These are phyloP conservation scores for Rubus parviflorus DNA, from an alignment of 306 rosid species.

Conservation along the genomic window DNA sequence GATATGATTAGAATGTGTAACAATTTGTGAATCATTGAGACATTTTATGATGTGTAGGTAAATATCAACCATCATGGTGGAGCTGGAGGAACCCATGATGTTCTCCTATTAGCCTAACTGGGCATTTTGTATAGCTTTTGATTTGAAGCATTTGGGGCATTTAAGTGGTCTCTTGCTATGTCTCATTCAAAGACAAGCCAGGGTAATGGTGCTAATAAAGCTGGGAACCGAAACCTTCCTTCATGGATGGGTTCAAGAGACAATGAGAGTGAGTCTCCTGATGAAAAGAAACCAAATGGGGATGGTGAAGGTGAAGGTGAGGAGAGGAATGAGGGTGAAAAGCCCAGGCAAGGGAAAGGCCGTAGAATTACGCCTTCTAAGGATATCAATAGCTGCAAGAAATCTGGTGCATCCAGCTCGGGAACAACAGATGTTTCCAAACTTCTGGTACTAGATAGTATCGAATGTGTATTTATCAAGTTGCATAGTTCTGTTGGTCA, in stretches of 20 bases:
- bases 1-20: background rate
- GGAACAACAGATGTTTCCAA: slow-evolving; percentile 46
- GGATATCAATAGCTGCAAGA: slow-evolving; percentile 34
- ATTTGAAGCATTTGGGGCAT: slow-evolving; percentile 11
- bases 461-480: background rate
- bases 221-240: slow-evolving; percentile 62
- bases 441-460: slow-evolving; percentile 55
- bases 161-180: slow-evolving; percentile 37
- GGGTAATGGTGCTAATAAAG: slow-evolving; percentile 28
- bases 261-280: slow-evolving; percentile 29
- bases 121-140: background rate
- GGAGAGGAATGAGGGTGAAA: slow-evolving; percentile 31
- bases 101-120: background rate
- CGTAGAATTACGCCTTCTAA: slow-evolving; percentile 5
- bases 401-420: slow-evolving; percentile 33
- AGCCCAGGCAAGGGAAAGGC: slow-evolving; percentile 36
- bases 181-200: slow-evolving; percentile 33
- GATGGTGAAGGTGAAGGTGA: slow-evolving; percentile 37
- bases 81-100: background rate
- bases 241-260: slow-evolving; percentile 60
- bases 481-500: slow-evolving; percentile 14
- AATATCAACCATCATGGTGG: background rate
- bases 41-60: background rate
- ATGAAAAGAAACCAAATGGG: slow-evolving; percentile 43
- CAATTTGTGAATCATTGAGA: background rate